Base-by-base conservation (phyloP, 176 grass and related monocot genomes). In the Chrysopogon serrulatus region DNA sequence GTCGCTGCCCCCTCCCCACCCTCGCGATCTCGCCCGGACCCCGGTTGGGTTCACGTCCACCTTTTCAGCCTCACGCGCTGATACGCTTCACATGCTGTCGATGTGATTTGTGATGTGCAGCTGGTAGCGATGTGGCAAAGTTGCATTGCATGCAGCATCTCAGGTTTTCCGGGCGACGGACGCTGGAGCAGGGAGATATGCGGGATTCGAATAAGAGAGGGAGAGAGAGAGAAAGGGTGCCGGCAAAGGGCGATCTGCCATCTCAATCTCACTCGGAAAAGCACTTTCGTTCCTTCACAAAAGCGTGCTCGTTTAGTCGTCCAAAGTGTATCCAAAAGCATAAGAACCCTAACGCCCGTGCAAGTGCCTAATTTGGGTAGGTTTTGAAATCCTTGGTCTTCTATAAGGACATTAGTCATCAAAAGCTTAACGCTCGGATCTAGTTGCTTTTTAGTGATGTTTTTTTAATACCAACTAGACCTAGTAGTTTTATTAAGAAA, bases 41-140 rank as follows among this genome's bases (percentile, higher is more conserved):
- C 63, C 31, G 63, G 63, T 10, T 21, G 63, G 63, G 63, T 65
- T 65, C 61, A 8, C 61, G 16, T 18, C 63, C 2, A 10, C 63
- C 63, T 54, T 63, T 44, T 45, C 23, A 15, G 42, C 49, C 30
- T 16, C 49, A 31, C 36, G 47, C 18, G 47, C 47, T 70, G 47
- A 57, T 72, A 82, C 68, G 18, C 80, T 44, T 40, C 80, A 44
- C 51, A 48, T 56, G 73, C 47, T 16, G 21, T 65, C 62, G 67
- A 70, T 70, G 11, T 70, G n/a, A n/a, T n/a, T n/a, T n/a, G n/a
- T n/a, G 62, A 65, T 33, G 14, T 34, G 30, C 30, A 34, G 62
- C 63, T 66, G 63, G 39, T 70, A 10, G 35, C 19, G 21, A 5
- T n/a, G 63, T 65, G 27, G 60, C 13, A 49, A 78, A 36, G 74